Evolutionary conservation across 768 basidiomycete species (phyloP), one percentile per base, ranked within the genome.

Genomic region (Boletus fagicola): DNA sequence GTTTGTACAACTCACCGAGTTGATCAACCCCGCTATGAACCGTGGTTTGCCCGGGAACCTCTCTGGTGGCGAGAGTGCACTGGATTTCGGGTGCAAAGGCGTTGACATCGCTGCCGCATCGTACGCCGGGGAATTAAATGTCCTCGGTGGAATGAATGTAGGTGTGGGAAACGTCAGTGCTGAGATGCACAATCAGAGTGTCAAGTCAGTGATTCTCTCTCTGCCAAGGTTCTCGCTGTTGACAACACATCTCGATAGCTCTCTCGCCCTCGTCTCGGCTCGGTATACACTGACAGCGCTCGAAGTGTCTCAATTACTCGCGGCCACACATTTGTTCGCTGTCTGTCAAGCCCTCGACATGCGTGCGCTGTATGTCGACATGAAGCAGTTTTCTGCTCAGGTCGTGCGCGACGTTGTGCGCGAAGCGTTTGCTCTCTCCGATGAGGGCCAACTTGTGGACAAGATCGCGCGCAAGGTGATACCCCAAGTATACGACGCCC

Each of bases 121-220:
- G 0, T 94, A 94, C 68, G 81, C 86, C 3, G 78, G 86, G 46
- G 92, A 94, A 72, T 81, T 94, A 33, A 92, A 91, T 30, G 86
- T 81, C 66, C 80, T 93, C 26, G 92, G 70, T 5, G 70, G 70
- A 15, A 90, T 83, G 74, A 91, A 92, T 0, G 91, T 94, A 12
- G 88, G 87, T 3, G 90, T 90, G 0, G 87, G 89, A 62, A 84
- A 92, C 49, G 90, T 94, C 65, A 88, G 87, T 2, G 92, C 92
- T 1, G 92, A 94, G 74, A 91, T 93, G 88, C 90, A 92, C 68
- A 94, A 94, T 63, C 92, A 94, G 71, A 88, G 92, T 44, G 83
- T 94, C 72, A 94, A 94, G 89, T 91, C 61, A 58, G 88, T 76
- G 0, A 10, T 16, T 22, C 20, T 28, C 20, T 28, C 40, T 46